Base-by-base conservation (phyloP, 2,329 filamentous ascomycete genomes). In the Lecanicillium sp. region DNA sequence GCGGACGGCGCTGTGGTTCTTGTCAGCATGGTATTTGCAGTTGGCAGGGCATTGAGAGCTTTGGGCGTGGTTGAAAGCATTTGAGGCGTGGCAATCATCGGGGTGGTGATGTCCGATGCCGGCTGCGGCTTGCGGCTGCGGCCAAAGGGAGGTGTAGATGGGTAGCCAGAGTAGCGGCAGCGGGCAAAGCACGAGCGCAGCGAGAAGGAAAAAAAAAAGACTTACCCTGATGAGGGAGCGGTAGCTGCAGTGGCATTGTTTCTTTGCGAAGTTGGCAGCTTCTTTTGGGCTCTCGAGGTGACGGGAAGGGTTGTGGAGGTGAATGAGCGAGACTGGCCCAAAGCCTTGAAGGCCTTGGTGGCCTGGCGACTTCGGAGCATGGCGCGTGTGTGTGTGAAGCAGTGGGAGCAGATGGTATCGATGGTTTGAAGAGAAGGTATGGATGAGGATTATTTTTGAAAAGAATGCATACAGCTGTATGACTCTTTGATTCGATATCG, bases 341-440 rank as follows among this genome's bases (percentile, higher is more conserved):
- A 44, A 59, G 67, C 67, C 65, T 64, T 70, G 54, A 74, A 55
- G 67, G 73, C 74, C 63, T 65, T 68, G 58, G 63, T 60, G 51
- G 72, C 68, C 58, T 71, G 69, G 58, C 72, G 68, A 56, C 62
- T 67, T 58, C 73, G 73, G 57, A 77, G 70, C 74, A 78, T 78
- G 55, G 58, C 62, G 61, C 52, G 20, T 48, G 49, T 27, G 48
- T 44, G 30, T 44, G 27, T 50, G 23, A 8, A 17, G 19, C n/a
- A 44, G 7, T 17, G 39, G 27, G 23, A 5, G n/a, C 3, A 2
- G 21, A n/a, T n/a, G 17, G 14, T 24, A n/a, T 32, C 7, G 4
- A 4, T 36, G 12, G 5, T 24, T 29, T 3, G 24, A 38, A 43
- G 19, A 45, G 19, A 39, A 33, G 8, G 30, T 20, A 23, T n/a